A percentile compares a stretch with the other conserved stretches of the same genome.
These are phyloP conservation scores for Pyrenophora teres DNA, from an alignment of 2,329 filamentous ascomycete species.

Conservation along the genomic window DNA sequence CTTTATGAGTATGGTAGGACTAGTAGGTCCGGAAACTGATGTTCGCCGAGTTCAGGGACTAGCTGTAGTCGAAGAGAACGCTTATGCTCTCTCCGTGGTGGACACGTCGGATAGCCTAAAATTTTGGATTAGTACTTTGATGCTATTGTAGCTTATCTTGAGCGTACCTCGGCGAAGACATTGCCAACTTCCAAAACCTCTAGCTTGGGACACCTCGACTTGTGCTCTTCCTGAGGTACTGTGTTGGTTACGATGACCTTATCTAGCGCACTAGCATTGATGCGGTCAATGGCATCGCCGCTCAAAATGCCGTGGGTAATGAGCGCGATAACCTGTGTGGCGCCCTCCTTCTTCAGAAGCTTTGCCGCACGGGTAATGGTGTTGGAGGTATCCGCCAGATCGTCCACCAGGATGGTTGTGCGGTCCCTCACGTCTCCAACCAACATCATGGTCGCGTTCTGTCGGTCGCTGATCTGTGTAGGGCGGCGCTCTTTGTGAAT, in stretches of 20 bases:
- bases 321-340: conserved; percentile 86
- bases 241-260: conserved; percentile 96
- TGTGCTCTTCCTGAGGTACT: conserved; percentile 85
- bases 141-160: not conserved
- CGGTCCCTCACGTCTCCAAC: conserved; percentile 83
- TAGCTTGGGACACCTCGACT: conserved; percentile 78
- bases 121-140: conserved; percentile 20
- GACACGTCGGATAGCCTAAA: conserved; percentile 82
- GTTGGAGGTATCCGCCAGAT: conserved; percentile 93
- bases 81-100: conserved; percentile 98
- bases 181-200: conserved; percentile 87
- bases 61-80: conserved; percentile 87
- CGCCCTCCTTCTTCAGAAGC: conserved; percentile 90
- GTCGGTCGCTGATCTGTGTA: conserved; percentile 82
- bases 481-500: conserved; percentile 98
- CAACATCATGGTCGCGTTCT: conserved; percentile 86
- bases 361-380: conserved; percentile 96
- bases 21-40: not conserved
- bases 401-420: conserved; percentile 89
- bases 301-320: conserved; percentile 95
- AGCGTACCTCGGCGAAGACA: conserved; percentile 81
- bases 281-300: conserved; percentile 89
- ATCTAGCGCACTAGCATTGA: conserved; percentile 91
- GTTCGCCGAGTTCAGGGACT: conserved; percentile 25
- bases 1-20: not conserved